phyloP scores from a whole-genome alignment of 768 basidiomycete species.

The Boletus subparvulus region DNA sequence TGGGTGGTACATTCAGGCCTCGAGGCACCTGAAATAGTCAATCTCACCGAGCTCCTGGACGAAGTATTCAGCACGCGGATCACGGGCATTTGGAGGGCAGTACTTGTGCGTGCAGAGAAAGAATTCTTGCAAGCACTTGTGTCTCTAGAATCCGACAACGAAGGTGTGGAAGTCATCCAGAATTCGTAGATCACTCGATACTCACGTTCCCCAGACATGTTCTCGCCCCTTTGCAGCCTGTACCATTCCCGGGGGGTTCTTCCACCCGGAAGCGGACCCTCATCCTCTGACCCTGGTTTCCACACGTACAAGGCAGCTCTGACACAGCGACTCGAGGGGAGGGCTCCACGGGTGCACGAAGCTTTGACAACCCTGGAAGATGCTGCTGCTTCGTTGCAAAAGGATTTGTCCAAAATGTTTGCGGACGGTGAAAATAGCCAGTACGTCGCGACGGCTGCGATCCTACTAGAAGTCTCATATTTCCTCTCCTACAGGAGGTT shows the following conservation, averaged over 20 bases:
- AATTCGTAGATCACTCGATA: neutral
- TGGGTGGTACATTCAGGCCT: slow-evolving; percentile 49
- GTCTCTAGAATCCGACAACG: slow-evolving; percentile 15
- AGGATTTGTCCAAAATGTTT: slow-evolving; percentile 52
- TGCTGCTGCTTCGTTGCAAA: slow-evolving; percentile 55
- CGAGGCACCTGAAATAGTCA: slow-evolving; percentile 44
- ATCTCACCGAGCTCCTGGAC: slow-evolving; percentile 50
- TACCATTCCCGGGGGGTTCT: slow-evolving; percentile 55
- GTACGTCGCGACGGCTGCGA: slow-evolving; percentile 36
- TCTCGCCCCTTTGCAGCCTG: slow-evolving; percentile 52
- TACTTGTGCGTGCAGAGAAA: slow-evolving; percentile 44
- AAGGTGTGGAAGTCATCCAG: slow-evolving; percentile 16
- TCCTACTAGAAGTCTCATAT: neutral
- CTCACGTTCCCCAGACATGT: slow-evolving; percentile 39
- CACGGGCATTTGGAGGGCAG: slow-evolving; percentile 55
- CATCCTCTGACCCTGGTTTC: slow-evolving; percentile 46
- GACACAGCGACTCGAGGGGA: slow-evolving; percentile 61
- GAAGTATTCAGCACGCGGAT: slow-evolving; percentile 54
- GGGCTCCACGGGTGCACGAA: slow-evolving; percentile 60
- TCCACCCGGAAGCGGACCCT: slow-evolving; percentile 39
- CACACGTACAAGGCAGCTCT: slow-evolving; percentile 61
- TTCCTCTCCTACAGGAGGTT: slow-evolving; percentile 37
- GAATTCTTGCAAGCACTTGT: slow-evolving; percentile 46
- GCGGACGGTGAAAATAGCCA: slow-evolving; percentile 41
- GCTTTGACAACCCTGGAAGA: slow-evolving; percentile 60